Conservation (phyloP, 352 stramenopile species). For the Pythium insidiosum region DNA sequence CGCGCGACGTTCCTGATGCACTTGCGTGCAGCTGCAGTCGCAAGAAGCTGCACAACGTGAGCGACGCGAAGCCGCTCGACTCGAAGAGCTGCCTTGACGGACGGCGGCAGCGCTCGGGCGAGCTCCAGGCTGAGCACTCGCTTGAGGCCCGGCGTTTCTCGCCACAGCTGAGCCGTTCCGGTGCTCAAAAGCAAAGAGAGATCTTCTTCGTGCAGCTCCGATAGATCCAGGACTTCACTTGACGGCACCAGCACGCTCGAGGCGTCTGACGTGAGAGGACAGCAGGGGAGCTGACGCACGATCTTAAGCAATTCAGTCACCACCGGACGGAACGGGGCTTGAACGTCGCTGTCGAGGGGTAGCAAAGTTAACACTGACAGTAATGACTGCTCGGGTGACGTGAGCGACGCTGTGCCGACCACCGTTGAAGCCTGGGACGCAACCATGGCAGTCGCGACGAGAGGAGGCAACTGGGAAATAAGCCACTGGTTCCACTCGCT, state of each 20-base stretch:
- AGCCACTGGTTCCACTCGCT: slow-evolving; percentile 89
- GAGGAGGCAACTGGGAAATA: slow-evolving; percentile 48
- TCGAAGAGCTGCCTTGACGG: slow-evolving; percentile 50
- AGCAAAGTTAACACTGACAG: slow-evolving; percentile 17
- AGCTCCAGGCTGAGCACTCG: slow-evolving; percentile 35
- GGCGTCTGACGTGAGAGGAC: too few relatives aligned
- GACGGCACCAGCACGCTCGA: slow-evolving; percentile 33
- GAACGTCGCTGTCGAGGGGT: slow-evolving; percentile 61
- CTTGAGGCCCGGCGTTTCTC: too few relatives aligned
- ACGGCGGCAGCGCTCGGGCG: slow-evolving; percentile 22
- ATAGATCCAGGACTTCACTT: slow-evolving; percentile 16
- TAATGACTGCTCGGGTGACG: slow-evolving; percentile 2
- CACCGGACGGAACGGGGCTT: slow-evolving; percentile 55
- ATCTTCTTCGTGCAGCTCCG: slow-evolving; percentile 8
- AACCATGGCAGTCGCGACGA: slow-evolving; percentile 33
- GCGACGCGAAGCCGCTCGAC: slow-evolving; percentile 57
- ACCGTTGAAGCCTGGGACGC: too few relatives aligned
- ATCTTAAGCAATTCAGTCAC: slow-evolving; percentile 54
- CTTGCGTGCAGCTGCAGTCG: slow-evolving; percentile 16
- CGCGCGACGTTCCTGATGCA: slow-evolving; percentile 31
- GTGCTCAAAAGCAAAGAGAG: too few relatives aligned
- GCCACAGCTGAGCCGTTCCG: too few relatives aligned
- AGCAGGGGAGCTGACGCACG: slow-evolving; percentile 38
- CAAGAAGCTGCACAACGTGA: slow-evolving; percentile 52
- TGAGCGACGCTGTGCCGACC: too few relatives aligned